Base-by-base conservation (phyloP, 1,284 basidiomycete species). In the Apiotrichum veenhuisii region DNA sequence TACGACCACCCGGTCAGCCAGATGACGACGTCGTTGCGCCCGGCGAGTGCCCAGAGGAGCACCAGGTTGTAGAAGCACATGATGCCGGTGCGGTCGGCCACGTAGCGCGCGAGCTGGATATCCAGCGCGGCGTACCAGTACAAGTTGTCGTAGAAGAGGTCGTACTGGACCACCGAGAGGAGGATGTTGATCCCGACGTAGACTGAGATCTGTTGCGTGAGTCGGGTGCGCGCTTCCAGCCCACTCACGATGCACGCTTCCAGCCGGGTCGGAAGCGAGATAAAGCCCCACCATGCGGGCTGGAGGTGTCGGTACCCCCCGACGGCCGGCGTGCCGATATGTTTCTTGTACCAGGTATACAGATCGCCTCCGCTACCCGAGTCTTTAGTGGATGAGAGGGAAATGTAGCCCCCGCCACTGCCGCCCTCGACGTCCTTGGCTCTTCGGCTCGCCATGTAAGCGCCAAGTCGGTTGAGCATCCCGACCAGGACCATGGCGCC, bases 111-210 rank as follows among this genome's bases (percentile, higher is more conserved):
- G 26, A 65, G 23, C 41, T 67, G 63, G 10, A 47, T 15, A n/a
- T 45, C 34, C 17, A 40, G 42, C 37, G 53, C 25, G 20, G 36
- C 34, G 17, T 48, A 52, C 48, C 57, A 65, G 40, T 58, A 63
- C 9, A 62, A 44, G 48, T 68, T 67, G 0, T 62, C 62, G 9
- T 58, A 27, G 78, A 84, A 71, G 84, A 84, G 42, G 76, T 90
- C 50, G 71, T 84, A 66, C 73, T 80, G 59, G 65, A 77, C 45
- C 77, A 76, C 57, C 67, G 75, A 25, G 73, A 78, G 67, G 34
- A 66, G 40, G 38, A 67, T 15, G 57, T 70, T 67, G 42, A 67
- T 36, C 0, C 50, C 49, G 25, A 65, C 52, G 49, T 65, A 69
- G 17, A 44, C 20, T 48, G 61, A 62, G 62, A 69, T 57, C 67